Evolutionary conservation across 2,329 filamentous ascomycete genomes (phyloP), one percentile per base, ranked within the genome.

Genomic region (Paraphoma sp.): DNA sequence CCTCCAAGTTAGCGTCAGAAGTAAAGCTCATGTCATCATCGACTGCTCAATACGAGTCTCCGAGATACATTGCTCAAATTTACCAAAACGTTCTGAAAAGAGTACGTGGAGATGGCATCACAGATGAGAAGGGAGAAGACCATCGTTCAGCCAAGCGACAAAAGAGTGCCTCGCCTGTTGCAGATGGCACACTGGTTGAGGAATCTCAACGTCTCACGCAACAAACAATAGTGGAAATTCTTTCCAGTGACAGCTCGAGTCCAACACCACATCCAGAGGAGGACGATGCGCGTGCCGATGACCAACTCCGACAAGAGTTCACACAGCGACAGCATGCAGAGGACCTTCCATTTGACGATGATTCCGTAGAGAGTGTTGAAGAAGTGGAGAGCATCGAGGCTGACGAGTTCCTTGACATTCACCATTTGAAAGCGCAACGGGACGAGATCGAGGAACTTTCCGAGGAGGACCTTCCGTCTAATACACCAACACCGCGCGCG

Each of bases 401-500:
- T 10, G 60, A 63, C 31, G 62, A 63, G 1, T 46, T 62, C 1
- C 44, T 45, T 11, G 42, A 55, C 1, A 46, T 54, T 7, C 47
- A 57, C 17, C 43, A 29, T 1, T 9, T 55, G n/a, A 33, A 42
- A 11, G 36, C 29, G 12, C 51, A 41, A 7, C 48, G 54, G 7
- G 45, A 38, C 18, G 51, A 51, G 8, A 16, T 62, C 12, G 58
- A 57, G 14, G 45, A 36, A 2, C 9, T 29, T 18, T 59, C 55
- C 9, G 56, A 54, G 4, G 51, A 53, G 16, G 54, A 69, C n/a
- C 44, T 65, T 6, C 64, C 59, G 3, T 64, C 66, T 23, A 65
- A 68, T 38, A 64, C 68, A 28, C 64, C 71, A 11, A 73, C 73
- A n/a, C 73, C 72, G 9, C 69, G 65, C 17, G 63, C 70, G 9